Percentiles rank a stretch among this genome's conserved stretches.
phyloP scores from a whole-genome alignment of 805 yeast genomes.

The Barnettozyma wickerhamii region DNA sequence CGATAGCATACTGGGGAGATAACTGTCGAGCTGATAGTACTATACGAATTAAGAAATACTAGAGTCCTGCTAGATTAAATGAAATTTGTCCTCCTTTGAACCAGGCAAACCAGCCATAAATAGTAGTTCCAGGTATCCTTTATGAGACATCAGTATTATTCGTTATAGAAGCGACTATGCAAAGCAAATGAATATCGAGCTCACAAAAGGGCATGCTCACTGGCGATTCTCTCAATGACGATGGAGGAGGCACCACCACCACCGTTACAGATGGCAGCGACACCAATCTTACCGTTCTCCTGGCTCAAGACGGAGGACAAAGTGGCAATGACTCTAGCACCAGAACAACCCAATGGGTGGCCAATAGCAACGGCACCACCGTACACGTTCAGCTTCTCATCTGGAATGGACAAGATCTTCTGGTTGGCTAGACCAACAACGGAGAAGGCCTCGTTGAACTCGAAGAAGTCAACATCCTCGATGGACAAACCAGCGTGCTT shows the following conservation, averaged over 20 bases:
- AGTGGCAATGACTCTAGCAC: constrained; percentile 90
- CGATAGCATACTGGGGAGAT: too few species aligned
- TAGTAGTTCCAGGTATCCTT: too few species aligned
- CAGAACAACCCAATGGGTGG: constrained; percentile 95
- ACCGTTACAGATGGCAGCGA: constrained; percentile 97
- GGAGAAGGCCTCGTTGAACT: constrained; percentile 96
- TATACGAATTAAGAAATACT: too few species aligned
- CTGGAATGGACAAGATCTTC: constrained; percentile 58
- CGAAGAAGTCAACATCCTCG: constrained; percentile 81
- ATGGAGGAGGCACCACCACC: constrained; percentile 99
- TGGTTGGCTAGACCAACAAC: constrained; percentile 93
- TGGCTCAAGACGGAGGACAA: constrained; percentile 74
- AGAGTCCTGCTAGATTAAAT: too few species aligned
- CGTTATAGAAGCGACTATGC: too few species aligned
- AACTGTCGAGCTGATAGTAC: too few species aligned
- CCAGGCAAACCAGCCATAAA: too few species aligned
- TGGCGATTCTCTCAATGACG: constrained; percentile 66
- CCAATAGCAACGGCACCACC: constrained; percentile 98
- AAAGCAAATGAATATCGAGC: too few species aligned
- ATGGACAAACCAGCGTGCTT: constrained; percentile 70
- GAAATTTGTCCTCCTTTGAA: too few species aligned
- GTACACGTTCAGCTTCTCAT: constrained; percentile 72
- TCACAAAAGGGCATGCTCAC: constrained; percentile 23
- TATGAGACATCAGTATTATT: too few species aligned
- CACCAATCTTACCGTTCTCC: constrained; percentile 86